Evolutionary conservation across 1,139 yeast genomes (phyloP), one percentile per base, ranked within the genome.

Genomic region (Candida tunisiensis): DNA sequence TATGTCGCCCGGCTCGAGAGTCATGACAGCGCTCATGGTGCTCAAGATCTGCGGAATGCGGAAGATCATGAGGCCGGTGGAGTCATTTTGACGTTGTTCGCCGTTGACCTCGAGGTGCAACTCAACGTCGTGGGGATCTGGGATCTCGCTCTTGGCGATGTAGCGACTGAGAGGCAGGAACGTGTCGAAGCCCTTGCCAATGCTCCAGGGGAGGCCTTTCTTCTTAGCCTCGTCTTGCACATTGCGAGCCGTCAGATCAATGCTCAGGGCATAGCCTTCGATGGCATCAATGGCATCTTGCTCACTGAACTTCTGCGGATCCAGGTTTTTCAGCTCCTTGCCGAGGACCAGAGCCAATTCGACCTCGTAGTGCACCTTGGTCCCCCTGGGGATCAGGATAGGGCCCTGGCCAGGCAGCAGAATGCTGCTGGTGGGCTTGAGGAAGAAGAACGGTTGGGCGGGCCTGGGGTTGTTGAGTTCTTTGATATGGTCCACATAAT

Each of bases 141-240:
- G 65, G 33, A 83, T 69, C 36, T 61, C 51, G 2, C 50, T 51
- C 45, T 77, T 77, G 8, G 85, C 66, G 32, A 88, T 74, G 39
- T 71, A 69, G 16, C 59, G 53, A 6, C 92, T 74, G 14, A 88
- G 53, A 2, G 98, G 98, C 47, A 80, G 61, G 50, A 88, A 88
- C 0, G 98, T 88, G 47, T 88, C 98, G 48, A 83, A 88, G 0
- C 98, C 98, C 51, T 88, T 91, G 21, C 91, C 93, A 40, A 85
- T 80, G 4, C 91, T 57, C 99, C 99, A 88, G 9, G 98, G 98
- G 31, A 88, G 62, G 2, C 98, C 96, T 51, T 82, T 82, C 56
- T 65, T 68, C 54, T 88, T 91, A 27, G 95, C 95, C 45, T 75
- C 94, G 44, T 78, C 85, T 53, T 88, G 99, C 19, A 88, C 92